Evolutionary conservation across 2,329 filamentous ascomycete genomes (phyloP).

Genomic region (Nothophoma quercina): DNA sequence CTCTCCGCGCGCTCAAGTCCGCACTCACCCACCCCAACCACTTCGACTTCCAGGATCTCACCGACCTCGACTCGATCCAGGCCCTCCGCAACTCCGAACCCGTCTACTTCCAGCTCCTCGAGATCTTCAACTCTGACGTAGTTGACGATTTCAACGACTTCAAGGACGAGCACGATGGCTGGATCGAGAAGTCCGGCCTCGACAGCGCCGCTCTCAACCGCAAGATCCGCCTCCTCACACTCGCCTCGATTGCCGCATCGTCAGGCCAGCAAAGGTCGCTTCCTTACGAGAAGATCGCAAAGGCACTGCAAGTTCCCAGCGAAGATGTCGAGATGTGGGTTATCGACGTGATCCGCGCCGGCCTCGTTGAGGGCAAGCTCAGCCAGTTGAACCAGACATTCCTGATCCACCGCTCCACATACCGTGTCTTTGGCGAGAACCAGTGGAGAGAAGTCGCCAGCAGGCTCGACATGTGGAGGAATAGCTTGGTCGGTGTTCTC

Average conservation of each 20-base stretch:
- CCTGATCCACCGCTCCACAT: constrained; percentile 93
- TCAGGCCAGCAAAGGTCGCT: constrained; percentile 81
- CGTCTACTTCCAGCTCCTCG: constrained; percentile 87
- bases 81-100: constrained; percentile 84
- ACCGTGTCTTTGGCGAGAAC: constrained; percentile 96
- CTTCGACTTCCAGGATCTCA: constrained; percentile 77
- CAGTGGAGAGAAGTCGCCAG: constrained; percentile 96
- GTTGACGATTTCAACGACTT: constrained; percentile 97
- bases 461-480: constrained; percentile 88
- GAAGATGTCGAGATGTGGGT: constrained; percentile 98
- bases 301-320: constrained; percentile 80
- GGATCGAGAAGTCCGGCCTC: constrained; percentile 77
- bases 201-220: constrained; percentile 80
- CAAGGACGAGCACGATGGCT: constrained; percentile 86
- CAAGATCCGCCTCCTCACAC: constrained; percentile 95
- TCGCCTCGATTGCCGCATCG: constrained; percentile 86
- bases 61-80: constrained; percentile 78
- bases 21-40: constrained; percentile 71
- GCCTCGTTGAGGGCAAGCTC: constrained; percentile 94
- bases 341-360: constrained; percentile 95
- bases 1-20: constrained; percentile 69
- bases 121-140: constrained; percentile 93
- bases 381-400: constrained; percentile 93
- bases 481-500: constrained; percentile 80
- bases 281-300: constrained; percentile 83